Evolutionary conservation across 257 asterid species (phyloP).

Genomic region (Plectranthus barbatus): DNA sequence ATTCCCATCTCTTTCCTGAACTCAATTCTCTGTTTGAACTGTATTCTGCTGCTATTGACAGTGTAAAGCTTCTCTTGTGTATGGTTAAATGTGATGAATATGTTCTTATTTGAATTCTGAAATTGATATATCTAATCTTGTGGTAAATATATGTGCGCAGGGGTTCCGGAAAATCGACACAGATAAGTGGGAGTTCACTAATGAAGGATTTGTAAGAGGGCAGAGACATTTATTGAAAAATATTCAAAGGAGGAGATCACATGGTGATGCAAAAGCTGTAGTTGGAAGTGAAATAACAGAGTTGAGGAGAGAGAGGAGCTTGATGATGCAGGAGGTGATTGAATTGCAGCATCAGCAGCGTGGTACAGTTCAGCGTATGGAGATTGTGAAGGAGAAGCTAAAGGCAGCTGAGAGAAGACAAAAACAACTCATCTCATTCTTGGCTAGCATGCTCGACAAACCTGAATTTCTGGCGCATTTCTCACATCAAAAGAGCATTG

Average conservation of each 20-base stretch:
- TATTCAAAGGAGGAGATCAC: constrained; percentile 57
- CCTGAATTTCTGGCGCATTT: constrained; percentile 24
- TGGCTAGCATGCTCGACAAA: constrained; percentile 54
- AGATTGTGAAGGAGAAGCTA: constrained; percentile 45
- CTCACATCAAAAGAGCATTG: constrained; percentile 5
- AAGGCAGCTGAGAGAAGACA: constrained; percentile 59
- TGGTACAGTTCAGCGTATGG: constrained; percentile 39
- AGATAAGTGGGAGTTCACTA: constrained; percentile 68
- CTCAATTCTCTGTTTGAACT: background rate
- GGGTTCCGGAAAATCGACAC: constrained; percentile 70
- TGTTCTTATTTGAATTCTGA: background rate
- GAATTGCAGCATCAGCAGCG: constrained; percentile 59
- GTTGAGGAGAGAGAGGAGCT: constrained; percentile 45
- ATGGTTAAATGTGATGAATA: background rate
- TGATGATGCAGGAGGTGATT: constrained; percentile 50
- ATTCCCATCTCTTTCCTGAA: background rate
- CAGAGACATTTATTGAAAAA: constrained; percentile 47
- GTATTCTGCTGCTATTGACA: background rate
- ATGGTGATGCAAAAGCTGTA: constrained; percentile 17
- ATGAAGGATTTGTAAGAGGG: constrained; percentile 55
- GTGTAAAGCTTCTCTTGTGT: background rate
- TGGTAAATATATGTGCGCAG: constrained; percentile 25
- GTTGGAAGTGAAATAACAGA: constrained; percentile 39
- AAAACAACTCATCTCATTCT: constrained; percentile 64
- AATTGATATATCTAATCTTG: background rate